These are phyloP conservation scores for Apiotrichum mycotoxinovorans DNA, from an alignment of 1,284 basidiomycete genomes.

Conservation along the genomic window DNA sequence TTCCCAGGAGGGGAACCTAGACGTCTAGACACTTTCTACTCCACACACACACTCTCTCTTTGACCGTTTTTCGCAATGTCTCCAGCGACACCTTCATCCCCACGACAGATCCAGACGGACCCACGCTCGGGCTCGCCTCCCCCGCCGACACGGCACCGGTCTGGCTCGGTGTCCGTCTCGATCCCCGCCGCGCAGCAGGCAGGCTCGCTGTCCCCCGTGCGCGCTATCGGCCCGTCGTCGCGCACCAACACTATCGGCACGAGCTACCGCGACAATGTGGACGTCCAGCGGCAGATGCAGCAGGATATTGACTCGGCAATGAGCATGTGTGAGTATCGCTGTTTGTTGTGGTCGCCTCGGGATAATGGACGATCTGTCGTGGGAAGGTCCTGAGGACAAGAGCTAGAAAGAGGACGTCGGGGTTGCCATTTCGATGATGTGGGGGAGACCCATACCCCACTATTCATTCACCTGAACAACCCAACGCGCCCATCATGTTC, in stretches of 20 bases:
- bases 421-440: too few relatives aligned
- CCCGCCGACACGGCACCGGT: too few relatives aligned
- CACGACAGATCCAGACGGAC: constrained; percentile 30
- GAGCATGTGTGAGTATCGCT: constrained; percentile 45
- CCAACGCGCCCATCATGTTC: not conserved
- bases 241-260: constrained; percentile 10
- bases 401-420: too few relatives aligned
- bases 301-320: constrained; percentile 48
- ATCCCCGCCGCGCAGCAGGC: constrained; percentile 1
- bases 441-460: too few relatives aligned
- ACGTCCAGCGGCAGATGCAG: constrained; percentile 41
- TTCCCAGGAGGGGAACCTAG: too few relatives aligned
- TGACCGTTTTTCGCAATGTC: constrained; percentile 4
- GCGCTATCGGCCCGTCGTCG: constrained; percentile 19
- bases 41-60: not conserved
- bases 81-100: constrained; percentile 24
- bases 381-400: too few relatives aligned
- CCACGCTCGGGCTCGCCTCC: constrained; percentile 20
- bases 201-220: constrained; percentile 22
- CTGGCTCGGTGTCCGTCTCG: too few relatives aligned
- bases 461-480: too few relatives aligned
- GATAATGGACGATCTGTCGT: too few relatives aligned
- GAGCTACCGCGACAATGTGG: constrained; percentile 26
- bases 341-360: not conserved
- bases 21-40: too few relatives aligned